Base-by-base conservation (phyloP, 805 yeast genomes). In the Cyberlindnera lachancei region DNA sequence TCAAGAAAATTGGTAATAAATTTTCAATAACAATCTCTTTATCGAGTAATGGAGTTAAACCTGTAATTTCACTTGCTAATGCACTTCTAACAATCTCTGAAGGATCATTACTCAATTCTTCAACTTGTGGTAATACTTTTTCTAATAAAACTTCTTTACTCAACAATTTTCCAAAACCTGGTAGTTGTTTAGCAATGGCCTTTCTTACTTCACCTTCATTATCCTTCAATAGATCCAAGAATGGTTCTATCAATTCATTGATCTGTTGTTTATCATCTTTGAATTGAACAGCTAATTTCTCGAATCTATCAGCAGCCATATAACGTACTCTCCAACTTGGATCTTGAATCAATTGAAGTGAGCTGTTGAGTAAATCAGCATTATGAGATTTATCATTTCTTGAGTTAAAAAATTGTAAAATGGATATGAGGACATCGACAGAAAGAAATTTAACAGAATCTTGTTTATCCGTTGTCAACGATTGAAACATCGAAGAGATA, bases 311-410 rank as follows among this genome's bases (percentile, higher is more conserved):
- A n/a, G 96, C 95, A 21, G 95, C 94, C 79, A 92, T 87, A 61
- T 90, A 92, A 52, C 98, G 79, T 36, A 92, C 97, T 59, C 98
- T 78, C 99, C 99, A 92, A 52, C 94, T 81, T 59, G 84, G 86
- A 62, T 92, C 98, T 42, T 69, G 73, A 37, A 85, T 79, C 44
- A 92, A 68, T 42, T 75, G 74, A 42, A 80, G 68, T 3, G 94
- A 70, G 42, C 79, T 72, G 31, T 68, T 64, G 40, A 82, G 66
- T 36, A 82, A 64, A 44, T 79, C 82, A 29, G 71, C 66, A 45
- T 75, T 69, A 55, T 78, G 83, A 14, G 76, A 59, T 15, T 50
- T 55, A 45, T 79, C 85, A 34, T 69, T 57, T 38, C 71, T 71
- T 13, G 62, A 57, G 44, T 75, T 75, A 62, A 79, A 76, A 50